Conservation (phyloP, 345 rosid genomes). For the Gossypium raimondii region DNA sequence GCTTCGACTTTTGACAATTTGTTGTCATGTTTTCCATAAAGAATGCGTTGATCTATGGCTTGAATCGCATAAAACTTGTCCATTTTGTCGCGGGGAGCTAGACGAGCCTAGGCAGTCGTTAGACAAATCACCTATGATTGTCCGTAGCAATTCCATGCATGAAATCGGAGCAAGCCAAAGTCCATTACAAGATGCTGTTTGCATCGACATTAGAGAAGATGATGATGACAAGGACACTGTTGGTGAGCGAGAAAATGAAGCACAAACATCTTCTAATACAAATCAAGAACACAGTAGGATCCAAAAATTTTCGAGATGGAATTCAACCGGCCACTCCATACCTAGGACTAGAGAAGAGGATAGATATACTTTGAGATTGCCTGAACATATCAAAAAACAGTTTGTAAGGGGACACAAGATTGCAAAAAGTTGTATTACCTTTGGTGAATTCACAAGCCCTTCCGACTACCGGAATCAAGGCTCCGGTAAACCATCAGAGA, state of each 20-base stretch:
- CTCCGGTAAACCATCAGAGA: conserved; percentile 7
- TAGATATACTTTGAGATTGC: conserved; percentile 53
- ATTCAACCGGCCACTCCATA: conserved; percentile 80
- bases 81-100: conserved; percentile 74
- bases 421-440: conserved; percentile 51
- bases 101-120: conserved; percentile 40
- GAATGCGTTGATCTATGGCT: conserved; percentile 92
- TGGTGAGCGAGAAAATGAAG: conserved; percentile 22
- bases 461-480: not conserved
- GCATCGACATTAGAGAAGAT: conserved; percentile 38
- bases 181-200: conserved; percentile 24
- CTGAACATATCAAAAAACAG: conserved; percentile 45
- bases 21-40: conserved; percentile 79
- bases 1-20: conserved; percentile 62
- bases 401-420: conserved; percentile 43
- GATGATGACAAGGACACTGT: conserved; percentile 16
- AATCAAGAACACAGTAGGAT: not conserved
- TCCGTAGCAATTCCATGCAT: conserved; percentile 15
- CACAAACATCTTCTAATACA: not conserved
- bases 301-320: conserved; percentile 51
- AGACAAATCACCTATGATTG: conserved; percentile 27
- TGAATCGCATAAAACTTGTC: conserved; percentile 64
- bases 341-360: conserved; percentile 33
- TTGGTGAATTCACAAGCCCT: conserved; percentile 37
- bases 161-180: conserved; percentile 12